A percentile compares a stretch with the other conserved stretches of the same genome.
Conservation (phyloP, 1,139 yeast genomes). For the Blastobotrys arbuscula region DNA sequence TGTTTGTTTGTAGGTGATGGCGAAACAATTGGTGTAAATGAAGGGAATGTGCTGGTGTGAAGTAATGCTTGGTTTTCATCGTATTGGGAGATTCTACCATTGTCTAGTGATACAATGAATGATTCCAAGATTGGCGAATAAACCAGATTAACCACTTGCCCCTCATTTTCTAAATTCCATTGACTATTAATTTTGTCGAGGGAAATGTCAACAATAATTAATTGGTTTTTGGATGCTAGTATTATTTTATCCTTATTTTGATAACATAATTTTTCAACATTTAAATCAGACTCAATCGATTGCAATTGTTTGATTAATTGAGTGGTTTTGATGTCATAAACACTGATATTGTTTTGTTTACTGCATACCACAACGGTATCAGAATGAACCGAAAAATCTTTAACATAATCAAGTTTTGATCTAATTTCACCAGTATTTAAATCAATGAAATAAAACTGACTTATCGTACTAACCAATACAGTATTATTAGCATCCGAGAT, state of each 20-base stretch:
- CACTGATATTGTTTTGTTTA: background rate
- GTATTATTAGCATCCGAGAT: background rate
- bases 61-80: too few relatives aligned
- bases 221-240: background rate
- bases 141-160: background rate
- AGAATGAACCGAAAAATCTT: background rate
- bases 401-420: background rate
- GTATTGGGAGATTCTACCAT: slow-evolving; percentile 1
- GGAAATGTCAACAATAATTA: background rate
- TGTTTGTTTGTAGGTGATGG: background rate
- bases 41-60: too few relatives aligned
- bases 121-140: too few relatives aligned
- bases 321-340: background rate
- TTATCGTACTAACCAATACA: too few relatives aligned
- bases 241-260: background rate
- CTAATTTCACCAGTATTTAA: background rate
- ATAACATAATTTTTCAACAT: background rate
- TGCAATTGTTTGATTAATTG: background rate
- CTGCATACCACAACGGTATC: background rate
- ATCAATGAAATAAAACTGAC: background rate
- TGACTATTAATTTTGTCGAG: too few relatives aligned
- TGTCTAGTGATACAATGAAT: background rate
- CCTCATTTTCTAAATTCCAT: background rate
- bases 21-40: background rate
- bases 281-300: background rate